phyloP scores from a whole-genome alignment of 805 yeast species.

The Candida broadrunensis region DNA sequence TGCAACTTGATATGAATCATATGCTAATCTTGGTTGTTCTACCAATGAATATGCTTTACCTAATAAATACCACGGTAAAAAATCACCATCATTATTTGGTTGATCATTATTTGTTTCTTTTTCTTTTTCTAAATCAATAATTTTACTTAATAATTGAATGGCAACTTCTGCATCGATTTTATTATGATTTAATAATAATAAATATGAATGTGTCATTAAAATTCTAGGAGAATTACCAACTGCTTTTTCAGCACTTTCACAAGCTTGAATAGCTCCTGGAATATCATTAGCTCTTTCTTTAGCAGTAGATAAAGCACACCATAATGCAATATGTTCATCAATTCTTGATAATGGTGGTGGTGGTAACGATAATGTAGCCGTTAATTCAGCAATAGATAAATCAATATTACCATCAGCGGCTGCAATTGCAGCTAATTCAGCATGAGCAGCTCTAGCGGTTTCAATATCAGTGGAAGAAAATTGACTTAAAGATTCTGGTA shows the following conservation, averaged over 20 bases:
- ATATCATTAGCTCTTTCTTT: conserved; percentile 51
- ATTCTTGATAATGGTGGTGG: conserved; percentile 43
- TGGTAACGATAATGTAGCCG: conserved; percentile 49
- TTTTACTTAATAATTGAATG: conserved; percentile 30
- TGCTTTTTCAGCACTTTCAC: conserved; percentile 45
- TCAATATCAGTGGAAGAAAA: conserved; percentile 36
- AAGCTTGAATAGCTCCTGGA: conserved; percentile 46
- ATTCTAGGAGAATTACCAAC: conserved; percentile 46
- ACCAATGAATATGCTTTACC: conserved; percentile 50
- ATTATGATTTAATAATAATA: conserved; percentile 28
- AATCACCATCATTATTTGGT: conserved; percentile 36
- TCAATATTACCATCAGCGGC: conserved; percentile 50
- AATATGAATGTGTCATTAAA: conserved; percentile 47
- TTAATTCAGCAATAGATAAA: conserved; percentile 47
- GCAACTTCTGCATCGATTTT: conserved; percentile 30
- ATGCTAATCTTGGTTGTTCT: conserved; percentile 49
- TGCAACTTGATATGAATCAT: conserved; percentile 54
- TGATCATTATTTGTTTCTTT: conserved; percentile 16
- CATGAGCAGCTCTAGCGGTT: conserved; percentile 49
- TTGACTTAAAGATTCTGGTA: conserved; percentile 31
- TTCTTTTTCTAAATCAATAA: conserved; percentile 26
- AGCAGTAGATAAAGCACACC: conserved; percentile 53
- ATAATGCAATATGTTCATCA: conserved; percentile 47
- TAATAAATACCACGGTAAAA: conserved; percentile 55
- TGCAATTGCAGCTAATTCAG: conserved; percentile 55